Conservation (phyloP, 495 filamentous ascomycete species). For the Podospora didyma region DNA sequence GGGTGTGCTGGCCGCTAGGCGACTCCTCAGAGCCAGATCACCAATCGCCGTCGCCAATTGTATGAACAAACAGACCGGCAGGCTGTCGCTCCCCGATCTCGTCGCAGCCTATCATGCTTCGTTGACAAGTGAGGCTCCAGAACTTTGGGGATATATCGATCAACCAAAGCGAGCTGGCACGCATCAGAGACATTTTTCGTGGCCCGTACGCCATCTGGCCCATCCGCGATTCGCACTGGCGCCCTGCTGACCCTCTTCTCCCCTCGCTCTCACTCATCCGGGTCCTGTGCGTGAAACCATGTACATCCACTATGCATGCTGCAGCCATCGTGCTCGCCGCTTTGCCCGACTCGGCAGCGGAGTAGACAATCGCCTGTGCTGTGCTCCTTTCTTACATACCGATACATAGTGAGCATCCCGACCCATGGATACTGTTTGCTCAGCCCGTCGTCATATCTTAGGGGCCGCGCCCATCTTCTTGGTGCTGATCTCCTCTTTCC, state of each 20-base stretch:
- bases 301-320: constrained; percentile 13
- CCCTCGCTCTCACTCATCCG: not conserved
- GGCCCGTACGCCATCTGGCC: not conserved
- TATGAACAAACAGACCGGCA: constrained; percentile 10
- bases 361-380: not conserved
- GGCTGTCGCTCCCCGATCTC: constrained; percentile 12
- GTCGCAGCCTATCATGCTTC: constrained; percentile 9
- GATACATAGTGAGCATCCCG: not conserved
- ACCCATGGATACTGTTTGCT: not conserved
- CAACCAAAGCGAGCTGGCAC: constrained; percentile 4
- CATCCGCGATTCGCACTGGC: constrained; percentile 1
- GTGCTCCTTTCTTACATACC: not conserved
- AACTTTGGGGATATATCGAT: constrained; percentile 11
- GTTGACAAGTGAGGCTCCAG: constrained; percentile 18
- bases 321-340: constrained; percentile 18
- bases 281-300: constrained; percentile 15
- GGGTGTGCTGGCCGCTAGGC: not conserved
- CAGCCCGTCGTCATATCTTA: constrained; percentile 9
- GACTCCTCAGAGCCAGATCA: constrained; percentile 4
- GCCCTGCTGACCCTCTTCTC: not conserved
- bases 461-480: constrained; percentile 5
- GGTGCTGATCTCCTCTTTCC: constrained; percentile 2
- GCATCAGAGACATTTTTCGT: not conserved
- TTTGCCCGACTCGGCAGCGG: constrained; percentile 20
- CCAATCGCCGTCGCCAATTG: constrained; percentile 24